Evolutionary conservation across 2,329 filamentous ascomycete genomes (phyloP), one percentile per base, ranked within the genome.

Genomic region (Myriosclerotinia duriaeana): DNA sequence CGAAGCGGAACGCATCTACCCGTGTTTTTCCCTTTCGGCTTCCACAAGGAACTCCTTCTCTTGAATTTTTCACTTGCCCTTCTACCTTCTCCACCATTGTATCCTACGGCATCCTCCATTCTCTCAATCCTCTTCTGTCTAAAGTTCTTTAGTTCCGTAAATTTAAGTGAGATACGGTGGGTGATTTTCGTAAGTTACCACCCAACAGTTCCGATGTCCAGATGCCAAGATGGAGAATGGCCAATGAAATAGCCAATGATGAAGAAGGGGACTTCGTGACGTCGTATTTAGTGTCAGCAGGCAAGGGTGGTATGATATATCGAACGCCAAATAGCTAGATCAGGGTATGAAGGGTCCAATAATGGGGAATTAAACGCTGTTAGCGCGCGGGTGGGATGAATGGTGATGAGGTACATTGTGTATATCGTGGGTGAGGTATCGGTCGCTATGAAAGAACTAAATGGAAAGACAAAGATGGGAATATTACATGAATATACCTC

Each of bases 351-450:
- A 42, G 63, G 53, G 46, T 60, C 63, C 54, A 58, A 60, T 53
- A 60, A 53, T 46, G 54, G 54, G 63, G 46, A 65, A 60, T 60
- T 65, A 65, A 65, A 65, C 63, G 63, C 63, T 65, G 36, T 65
- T 65, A 60, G 63, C 63, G 63, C 63, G 63, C 63, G 63, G 63
- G 46, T 60, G 22, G 54, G 22, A 17, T 62, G 59, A 42, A 15
- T n/a, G n/a, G 48, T 42, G 11, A 34, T 30, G 48, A 42, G 59
- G 30, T 15, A 63, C 22, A 34, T 26, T 17, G 11, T 63, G 38
- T 63, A n/a, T 44, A 64, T 64, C 46, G 50, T 44, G 48, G 20
- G 36, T 50, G 12, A 60, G 14, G 22, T 46, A 36, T 48, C 38
- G 26, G 61, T 55, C 15, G 36, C 22, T 17, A 54, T 44, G 22